Percentiles rank a stretch among this genome's conserved stretches.
phyloP scores from a whole-genome alignment of 192 early-diverging fungal genomes.

The Phlyctochytrium bullatum region DNA sequence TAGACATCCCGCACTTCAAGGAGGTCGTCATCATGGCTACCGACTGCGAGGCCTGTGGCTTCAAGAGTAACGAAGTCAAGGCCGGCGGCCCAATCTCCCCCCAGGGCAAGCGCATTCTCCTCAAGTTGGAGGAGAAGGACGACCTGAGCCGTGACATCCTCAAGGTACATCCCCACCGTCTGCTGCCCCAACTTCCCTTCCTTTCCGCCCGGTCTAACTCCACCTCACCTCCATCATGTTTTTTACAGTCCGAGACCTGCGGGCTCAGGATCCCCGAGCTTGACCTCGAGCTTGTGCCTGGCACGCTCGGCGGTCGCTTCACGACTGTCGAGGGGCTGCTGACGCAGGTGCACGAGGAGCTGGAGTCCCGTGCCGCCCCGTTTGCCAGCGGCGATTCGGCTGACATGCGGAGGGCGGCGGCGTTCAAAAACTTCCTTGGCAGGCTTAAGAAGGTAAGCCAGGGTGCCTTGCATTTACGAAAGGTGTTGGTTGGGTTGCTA shows the following conservation, averaged over 20 bases:
- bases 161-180: conserved; percentile 50
- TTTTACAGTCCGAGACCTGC: conserved; percentile 78
- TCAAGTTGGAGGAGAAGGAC: conserved; percentile 78
- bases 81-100: conserved; percentile 82
- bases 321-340: conserved; percentile 94
- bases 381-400: conserved; percentile 73
- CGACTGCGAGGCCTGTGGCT: conserved; percentile 84
- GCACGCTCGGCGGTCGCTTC: conserved; percentile 92
- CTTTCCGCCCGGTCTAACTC: conserved; percentile 5
- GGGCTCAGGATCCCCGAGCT: conserved; percentile 87
- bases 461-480: conserved; percentile 19
- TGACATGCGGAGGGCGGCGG: conserved; percentile 42
- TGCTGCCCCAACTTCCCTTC: background rate
- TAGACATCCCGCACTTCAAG: conserved; percentile 92
- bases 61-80: conserved; percentile 96
- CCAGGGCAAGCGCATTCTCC: conserved; percentile 76
- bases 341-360: conserved; percentile 84
- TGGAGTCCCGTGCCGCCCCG: conserved; percentile 56
- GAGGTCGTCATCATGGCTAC: conserved; percentile 96
- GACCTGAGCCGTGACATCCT: conserved; percentile 91
- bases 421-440: conserved; percentile 68
- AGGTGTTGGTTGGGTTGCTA: no score
- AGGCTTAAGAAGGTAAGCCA: conserved; percentile 66
- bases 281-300: conserved; percentile 77
- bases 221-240: background rate